Base-by-base conservation (phyloP, 768 basidiomycete species). In the Albatrellus ellisii region DNA sequence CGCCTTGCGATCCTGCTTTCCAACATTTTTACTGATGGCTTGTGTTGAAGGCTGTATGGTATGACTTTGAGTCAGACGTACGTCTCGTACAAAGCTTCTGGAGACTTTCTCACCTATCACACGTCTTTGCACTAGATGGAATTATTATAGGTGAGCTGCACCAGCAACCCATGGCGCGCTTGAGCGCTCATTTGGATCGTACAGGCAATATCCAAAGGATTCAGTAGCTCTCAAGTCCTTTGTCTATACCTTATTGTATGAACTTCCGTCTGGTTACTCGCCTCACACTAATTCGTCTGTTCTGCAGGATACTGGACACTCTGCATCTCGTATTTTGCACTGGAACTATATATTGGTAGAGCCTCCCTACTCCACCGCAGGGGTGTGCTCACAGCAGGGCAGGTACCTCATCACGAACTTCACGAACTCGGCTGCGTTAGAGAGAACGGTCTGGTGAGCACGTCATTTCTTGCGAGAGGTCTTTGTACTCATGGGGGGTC, bases 391-490 rank as follows among this genome's bases (percentile, higher is more conserved):
- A 22, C 21, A 42, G n/a, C 11, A 25, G 26, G 10, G 3, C 36
- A 73, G 71, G 60, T 70, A 69, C 49, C 58, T 74, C 33, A 55
- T 74, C 22, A 54, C 62, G 24, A 69, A 71, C 42, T 72, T 61
- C 51, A 49, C 57, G 22, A 62, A 69, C 34, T 49, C 56, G 12
- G 47, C 48, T 1, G 64, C 61, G n/a, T 52, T 73, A 25, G 32
- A 44, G 17, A 57, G 56, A 14, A 60, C 62, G 18, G 62, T 59
- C 36, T 71, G 70, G 72, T 71, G 39, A 42, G 62, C 51, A 6
- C 10, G 15, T 21, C 17, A 17, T n/a, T 10, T 35, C 8, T 20
- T 6, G 9, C 25, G 11, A 17, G 7, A 31, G 6, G 4, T 24
- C 15, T 25, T 32, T 20, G 15, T 35, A 20, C 40, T 39, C 35